A percentile compares a stretch with the other conserved stretches of the same genome.
phyloP scores from a whole-genome alignment of 2,329 filamentous ascomycete species.

The Balansia obtecta region DNA sequence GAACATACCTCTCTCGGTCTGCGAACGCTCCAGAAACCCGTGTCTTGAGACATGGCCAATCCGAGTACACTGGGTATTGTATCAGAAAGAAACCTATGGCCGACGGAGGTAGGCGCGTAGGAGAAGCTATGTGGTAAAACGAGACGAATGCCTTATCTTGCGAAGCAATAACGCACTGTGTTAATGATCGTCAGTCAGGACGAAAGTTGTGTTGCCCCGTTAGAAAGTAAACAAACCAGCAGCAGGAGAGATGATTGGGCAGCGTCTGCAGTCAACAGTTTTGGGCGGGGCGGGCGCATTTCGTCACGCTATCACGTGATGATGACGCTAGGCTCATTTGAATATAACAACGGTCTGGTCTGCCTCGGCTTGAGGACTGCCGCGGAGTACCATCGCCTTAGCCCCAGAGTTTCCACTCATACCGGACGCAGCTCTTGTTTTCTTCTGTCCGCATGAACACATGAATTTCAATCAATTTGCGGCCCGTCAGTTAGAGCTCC shows the following conservation, averaged over 20 bases:
- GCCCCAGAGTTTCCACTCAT: constrained; percentile 6
- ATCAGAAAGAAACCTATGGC: neutral
- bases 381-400: constrained; percentile 4
- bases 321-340: neutral
- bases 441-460: constrained; percentile 8
- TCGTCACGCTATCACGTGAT: constrained; percentile 13
- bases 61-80: constrained; percentile 3
- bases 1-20: constrained; percentile 72
- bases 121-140: neutral
- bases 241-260: constrained; percentile 15
- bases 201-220: constrained; percentile 26
- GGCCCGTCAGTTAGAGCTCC: neutral
- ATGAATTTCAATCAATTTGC: neutral
- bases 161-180: neutral
- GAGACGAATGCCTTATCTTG: neutral
- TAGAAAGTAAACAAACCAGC: constrained; percentile 30
- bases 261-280: neutral
- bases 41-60: constrained; percentile 67
- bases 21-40: constrained; percentile 81
- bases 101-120: no score
- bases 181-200: neutral
- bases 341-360: no score
- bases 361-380: constrained; percentile 19
- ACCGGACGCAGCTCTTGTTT: constrained; percentile 11
- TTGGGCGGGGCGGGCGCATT: neutral